phyloP scores from a whole-genome alignment of 2,329 filamentous ascomycete genomes.

The Aspergillus tubingensis region DNA sequence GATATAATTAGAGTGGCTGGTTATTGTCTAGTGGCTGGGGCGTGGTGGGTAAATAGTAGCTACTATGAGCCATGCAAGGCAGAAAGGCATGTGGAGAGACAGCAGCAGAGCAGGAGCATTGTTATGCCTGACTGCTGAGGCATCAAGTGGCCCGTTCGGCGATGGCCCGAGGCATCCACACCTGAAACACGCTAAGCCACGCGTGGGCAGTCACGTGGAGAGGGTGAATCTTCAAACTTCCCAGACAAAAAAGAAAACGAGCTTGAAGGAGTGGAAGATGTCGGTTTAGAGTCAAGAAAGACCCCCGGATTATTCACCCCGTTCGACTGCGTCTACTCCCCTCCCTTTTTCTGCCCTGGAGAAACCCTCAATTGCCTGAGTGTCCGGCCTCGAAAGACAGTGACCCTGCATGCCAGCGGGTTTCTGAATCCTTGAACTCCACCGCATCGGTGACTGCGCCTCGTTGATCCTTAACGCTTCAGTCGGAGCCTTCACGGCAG shows the following conservation, averaged over 20 bases:
- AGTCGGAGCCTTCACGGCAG: conserved; percentile 10
- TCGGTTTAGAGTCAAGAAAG: too few relatives aligned
- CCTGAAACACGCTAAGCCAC: conserved; percentile 35
- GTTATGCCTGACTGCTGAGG: conserved; percentile 4
- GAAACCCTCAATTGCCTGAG: too few relatives aligned
- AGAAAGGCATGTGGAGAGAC: neutral
- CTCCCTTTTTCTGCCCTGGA: too few relatives aligned
- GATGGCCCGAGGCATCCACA: conserved; percentile 18
- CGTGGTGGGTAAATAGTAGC: neutral
- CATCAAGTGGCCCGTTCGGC: conserved; percentile 14
- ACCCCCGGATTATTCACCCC: too few relatives aligned
- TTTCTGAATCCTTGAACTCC: conserved; percentile 9
- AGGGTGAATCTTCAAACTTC: conserved; percentile 1
- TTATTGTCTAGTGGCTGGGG: neutral
- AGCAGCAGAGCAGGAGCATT: neutral
- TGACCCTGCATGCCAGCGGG: conserved; percentile 10
- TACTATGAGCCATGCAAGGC: neutral
- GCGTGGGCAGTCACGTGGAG: conserved; percentile 26
- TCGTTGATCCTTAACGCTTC: conserved; percentile 31
- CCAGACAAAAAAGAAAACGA: conserved; percentile 19
- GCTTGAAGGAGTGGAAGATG: too few relatives aligned
- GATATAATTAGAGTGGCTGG: neutral
- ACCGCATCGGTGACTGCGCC: conserved; percentile 24
- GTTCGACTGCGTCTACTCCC: too few relatives aligned
- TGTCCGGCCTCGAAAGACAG: neutral